Conservation (phyloP, 495 filamentous ascomycete species). For the Penicillium simplicissimum region DNA sequence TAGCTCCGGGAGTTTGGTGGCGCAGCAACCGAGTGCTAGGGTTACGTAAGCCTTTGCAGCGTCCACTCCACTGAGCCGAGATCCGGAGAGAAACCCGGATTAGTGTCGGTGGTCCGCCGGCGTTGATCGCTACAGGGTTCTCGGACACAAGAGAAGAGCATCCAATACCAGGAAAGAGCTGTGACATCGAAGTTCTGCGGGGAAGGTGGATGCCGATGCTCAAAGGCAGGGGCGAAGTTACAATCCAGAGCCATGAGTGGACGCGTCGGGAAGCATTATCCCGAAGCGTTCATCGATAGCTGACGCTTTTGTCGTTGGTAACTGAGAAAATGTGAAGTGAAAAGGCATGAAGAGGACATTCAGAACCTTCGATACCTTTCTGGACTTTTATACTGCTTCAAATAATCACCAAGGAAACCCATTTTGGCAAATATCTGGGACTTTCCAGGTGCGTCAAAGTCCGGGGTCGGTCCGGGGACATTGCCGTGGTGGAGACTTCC, state of each 20-base stretch:
- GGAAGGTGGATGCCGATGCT: constrained; percentile 11
- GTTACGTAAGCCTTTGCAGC: constrained; percentile 1
- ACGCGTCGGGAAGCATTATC: neutral
- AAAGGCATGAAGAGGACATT: neutral
- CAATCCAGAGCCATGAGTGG: neutral
- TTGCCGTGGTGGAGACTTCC: constrained; percentile 24
- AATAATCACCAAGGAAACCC: neutral
- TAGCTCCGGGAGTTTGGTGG: neutral
- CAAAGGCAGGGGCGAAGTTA: neutral
- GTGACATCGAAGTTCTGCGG: neutral
- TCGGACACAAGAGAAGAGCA: neutral
- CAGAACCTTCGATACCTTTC: neutral
- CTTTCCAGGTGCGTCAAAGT: neutral
- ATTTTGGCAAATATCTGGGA: neutral
- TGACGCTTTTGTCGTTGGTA: neutral
- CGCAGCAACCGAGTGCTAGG: neutral
- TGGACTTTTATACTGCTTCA: neutral
- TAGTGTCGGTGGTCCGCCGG: constrained; percentile 21
- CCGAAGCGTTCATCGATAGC: neutral
- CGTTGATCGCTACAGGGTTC: neutral
- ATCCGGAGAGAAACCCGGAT: constrained; percentile 22
- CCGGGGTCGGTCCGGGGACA: constrained; percentile 29
- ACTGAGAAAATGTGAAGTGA: neutral
- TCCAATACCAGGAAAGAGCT: neutral
- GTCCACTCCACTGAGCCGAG: neutral